These are phyloP conservation scores for Plantago coronopus DNA, from an alignment of 305 asterid species.

Conservation along the genomic window DNA sequence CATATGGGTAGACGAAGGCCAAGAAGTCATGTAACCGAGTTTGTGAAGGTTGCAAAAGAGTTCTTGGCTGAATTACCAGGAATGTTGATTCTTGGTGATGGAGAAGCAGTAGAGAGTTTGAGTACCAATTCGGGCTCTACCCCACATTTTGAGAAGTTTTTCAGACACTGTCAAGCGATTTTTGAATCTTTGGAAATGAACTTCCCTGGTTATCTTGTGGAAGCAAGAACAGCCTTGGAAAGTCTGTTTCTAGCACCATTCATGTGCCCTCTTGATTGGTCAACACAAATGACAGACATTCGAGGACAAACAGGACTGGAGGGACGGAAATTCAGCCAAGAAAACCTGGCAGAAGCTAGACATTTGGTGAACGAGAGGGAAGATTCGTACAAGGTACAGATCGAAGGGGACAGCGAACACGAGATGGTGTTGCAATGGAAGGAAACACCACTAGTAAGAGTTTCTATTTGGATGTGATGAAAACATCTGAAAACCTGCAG, in stretches of 20 bases:
- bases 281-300: slow-evolving; percentile 22
- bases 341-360: slow-evolving; percentile 52
- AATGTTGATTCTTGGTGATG: slow-evolving; percentile 57
- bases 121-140: slow-evolving; percentile 21
- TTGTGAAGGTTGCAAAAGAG: slow-evolving; percentile 43
- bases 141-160: slow-evolving; percentile 38
- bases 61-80: slow-evolving; percentile 33
- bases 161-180: slow-evolving; percentile 47
- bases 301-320: slow-evolving; percentile 18
- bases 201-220: slow-evolving; percentile 55
- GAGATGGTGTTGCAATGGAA: slow-evolving; percentile 72
- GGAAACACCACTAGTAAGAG: slow-evolving; percentile 49
- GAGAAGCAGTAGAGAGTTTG: slow-evolving; percentile 40
- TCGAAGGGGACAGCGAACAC: slow-evolving; percentile 32
- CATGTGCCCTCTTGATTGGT: slow-evolving; percentile 46
- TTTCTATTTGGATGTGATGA: slow-evolving; percentile 59
- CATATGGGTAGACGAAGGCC: slow-evolving; percentile 54
- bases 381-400: slow-evolving; percentile 32
- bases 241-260: slow-evolving; percentile 56
- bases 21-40: slow-evolving; percentile 35
- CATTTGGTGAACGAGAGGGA: slow-evolving; percentile 46
- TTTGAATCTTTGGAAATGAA: slow-evolving; percentile 59
- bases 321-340: slow-evolving; percentile 41
- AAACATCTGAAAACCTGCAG: slow-evolving; percentile 7
- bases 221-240: slow-evolving; percentile 69